Base-by-base conservation (phyloP, 1,284 basidiomycete genomes). In the Heimioporus retisporus region DNA sequence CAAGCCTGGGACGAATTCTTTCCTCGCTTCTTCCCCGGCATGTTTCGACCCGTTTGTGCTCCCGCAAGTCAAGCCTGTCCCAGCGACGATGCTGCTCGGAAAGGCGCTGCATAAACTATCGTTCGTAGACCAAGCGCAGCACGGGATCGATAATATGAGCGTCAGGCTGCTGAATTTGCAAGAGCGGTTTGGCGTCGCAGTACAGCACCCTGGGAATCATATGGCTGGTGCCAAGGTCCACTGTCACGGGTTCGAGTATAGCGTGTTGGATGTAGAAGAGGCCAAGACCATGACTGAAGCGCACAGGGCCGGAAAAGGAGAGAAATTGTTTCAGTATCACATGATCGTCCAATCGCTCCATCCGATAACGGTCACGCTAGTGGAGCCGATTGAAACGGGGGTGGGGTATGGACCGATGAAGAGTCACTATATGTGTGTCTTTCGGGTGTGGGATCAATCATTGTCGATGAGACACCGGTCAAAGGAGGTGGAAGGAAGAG, bases 41-140 rank as follows among this genome's bases (percentile, higher is more conserved):
- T 72, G 72, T 60, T 72, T 72, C n/a, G 72, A 72, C 56, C 72
- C 72, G 13, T 74, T 72, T 28, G 58, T 60, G 4, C 65, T 59
- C 3, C 71, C 68, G 25, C 60, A 64, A 18, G 50, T 72, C 51
- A 61, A 70, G 28, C 71, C 71, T 6, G 65, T 74, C 14, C 71
- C 71, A 8, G 50, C 13, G 14, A 74, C 72, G 57, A 59, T 72
- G 58, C 31, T 6, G 16, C 1, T 70, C 23, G 51, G 57, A 0
- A 59, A 55, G 4, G 13, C 50, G 11, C 44, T 72, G 4, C 68
- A 67, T 42, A 64, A 63, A n/a, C 11, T 74, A 1, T 72, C 71
- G 21, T 23, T 68, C 28, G 51, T 74, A 21, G 23, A 53, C 7
- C 60, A 68, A 19, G 15, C 67, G 1, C 71, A 72, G 61, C 55